Conservation (phyloP, 1,284 basidiomycete genomes). For the Phylloporus sp. region DNA sequence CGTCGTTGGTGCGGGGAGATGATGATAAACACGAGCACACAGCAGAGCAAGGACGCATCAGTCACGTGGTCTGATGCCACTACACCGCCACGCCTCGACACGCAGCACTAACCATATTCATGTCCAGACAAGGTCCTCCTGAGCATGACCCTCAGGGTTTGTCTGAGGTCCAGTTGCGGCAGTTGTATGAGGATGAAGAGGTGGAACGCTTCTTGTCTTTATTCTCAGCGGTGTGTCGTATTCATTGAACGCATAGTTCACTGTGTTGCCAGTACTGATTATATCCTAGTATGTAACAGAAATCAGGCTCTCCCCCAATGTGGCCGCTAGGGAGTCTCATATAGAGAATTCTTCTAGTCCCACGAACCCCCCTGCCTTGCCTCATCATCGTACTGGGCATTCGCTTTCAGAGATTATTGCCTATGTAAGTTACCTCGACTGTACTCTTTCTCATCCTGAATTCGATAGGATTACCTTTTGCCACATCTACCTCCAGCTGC, state of each 20-base stretch:
- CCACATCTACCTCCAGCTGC: slow-evolving; percentile 54
- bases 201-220: slow-evolving; percentile 63
- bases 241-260: not conserved
- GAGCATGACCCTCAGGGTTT: slow-evolving; percentile 21
- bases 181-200: slow-evolving; percentile 69
- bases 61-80: slow-evolving; percentile 37
- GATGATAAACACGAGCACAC: slow-evolving; percentile 26
- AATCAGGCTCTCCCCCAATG: slow-evolving; percentile 46
- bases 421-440: slow-evolving; percentile 41
- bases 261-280: too few relatives aligned
- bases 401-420: slow-evolving; percentile 51
- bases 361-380: slow-evolving; percentile 7
- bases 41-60: slow-evolving; percentile 27
- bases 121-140: slow-evolving; percentile 17
- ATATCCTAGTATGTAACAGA: slow-evolving; percentile 68
- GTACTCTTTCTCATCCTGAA: slow-evolving; percentile 16
- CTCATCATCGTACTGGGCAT: slow-evolving; percentile 20
- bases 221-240: slow-evolving; percentile 63
- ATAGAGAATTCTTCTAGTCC: not conserved
- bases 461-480: slow-evolving; percentile 50
- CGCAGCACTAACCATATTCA: slow-evolving; percentile 1
- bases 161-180: slow-evolving; percentile 54
- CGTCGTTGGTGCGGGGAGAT: slow-evolving; percentile 8
- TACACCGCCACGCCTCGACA: slow-evolving; percentile 10
- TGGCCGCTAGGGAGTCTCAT: not conserved